phyloP scores from a whole-genome alignment of 805 yeast species.

The Ogataea methanolica region DNA sequence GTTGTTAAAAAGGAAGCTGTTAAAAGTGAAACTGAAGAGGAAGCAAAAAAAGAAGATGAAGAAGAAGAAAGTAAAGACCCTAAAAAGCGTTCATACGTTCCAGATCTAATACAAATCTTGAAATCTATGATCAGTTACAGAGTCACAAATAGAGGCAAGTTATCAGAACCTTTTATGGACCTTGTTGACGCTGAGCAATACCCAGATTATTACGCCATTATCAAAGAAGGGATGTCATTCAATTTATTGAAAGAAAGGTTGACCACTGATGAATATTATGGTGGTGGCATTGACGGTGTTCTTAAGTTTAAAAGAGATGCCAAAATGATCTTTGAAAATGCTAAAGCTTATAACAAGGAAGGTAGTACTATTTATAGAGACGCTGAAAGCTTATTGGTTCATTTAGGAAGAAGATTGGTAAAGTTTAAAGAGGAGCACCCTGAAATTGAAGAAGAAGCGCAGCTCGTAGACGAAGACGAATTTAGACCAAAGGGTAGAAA shows the following conservation, averaged over 20 bases:
- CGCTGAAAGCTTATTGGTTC: slow-evolving; percentile 54
- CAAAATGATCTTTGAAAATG: slow-evolving; percentile 68
- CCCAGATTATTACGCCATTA: slow-evolving; percentile 76
- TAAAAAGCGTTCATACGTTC: slow-evolving; percentile 7
- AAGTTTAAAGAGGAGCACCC: slow-evolving; percentile 28
- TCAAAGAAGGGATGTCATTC: slow-evolving; percentile 72
- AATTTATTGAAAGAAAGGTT: slow-evolving; percentile 50
- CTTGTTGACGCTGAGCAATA: slow-evolving; percentile 65
- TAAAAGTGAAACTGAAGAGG: background rate
- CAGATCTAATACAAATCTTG: slow-evolving; percentile 25
- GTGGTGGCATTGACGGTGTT: slow-evolving; percentile 44
- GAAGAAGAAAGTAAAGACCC: background rate
- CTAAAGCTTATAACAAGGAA: slow-evolving; percentile 72
- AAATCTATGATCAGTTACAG: slow-evolving; percentile 40
- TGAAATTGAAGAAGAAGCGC: slow-evolving; percentile 20
- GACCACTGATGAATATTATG: slow-evolving; percentile 47
- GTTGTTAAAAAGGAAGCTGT: background rate
- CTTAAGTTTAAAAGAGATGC: slow-evolving; percentile 57
- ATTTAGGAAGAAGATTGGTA: slow-evolving; percentile 40
- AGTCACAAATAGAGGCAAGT: slow-evolving; percentile 43
- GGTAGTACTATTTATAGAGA: slow-evolving; percentile 68
- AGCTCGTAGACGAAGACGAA: slow-evolving; percentile 7
- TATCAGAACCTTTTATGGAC: slow-evolving; percentile 70
- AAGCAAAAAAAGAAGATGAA: slow-evolving; percentile 1
- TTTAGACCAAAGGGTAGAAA: slow-evolving; percentile 3